Evolutionary conservation across 2,329 filamentous ascomycete species (phyloP).

Genomic region (Aspergillus quadrilineatus): DNA sequence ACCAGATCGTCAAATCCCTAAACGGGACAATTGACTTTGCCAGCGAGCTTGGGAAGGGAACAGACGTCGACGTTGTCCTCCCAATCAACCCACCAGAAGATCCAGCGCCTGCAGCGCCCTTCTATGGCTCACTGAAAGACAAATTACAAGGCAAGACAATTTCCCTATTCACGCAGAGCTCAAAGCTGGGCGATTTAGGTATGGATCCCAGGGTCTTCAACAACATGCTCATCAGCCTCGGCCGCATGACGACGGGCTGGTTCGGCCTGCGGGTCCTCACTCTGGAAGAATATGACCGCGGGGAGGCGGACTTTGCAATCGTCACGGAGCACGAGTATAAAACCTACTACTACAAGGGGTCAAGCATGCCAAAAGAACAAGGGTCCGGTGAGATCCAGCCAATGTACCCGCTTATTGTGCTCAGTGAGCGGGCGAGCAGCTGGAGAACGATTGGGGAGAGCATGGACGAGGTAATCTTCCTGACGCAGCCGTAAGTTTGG

Average conservation of each 20-base stretch:
- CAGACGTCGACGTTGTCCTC: slow-evolving; percentile 9
- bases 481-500: slow-evolving; percentile 23
- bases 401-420: slow-evolving; percentile 20
- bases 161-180: background rate
- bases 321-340: slow-evolving; percentile 24
- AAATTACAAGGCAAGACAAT: background rate
- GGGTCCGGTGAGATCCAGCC: background rate
- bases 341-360: slow-evolving; percentile 12
- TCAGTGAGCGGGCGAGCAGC: slow-evolving; percentile 18
- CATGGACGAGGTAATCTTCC: slow-evolving; percentile 20
- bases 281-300: slow-evolving; percentile 10
- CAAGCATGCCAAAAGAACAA: slow-evolving; percentile 5
- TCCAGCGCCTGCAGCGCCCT: background rate
- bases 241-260: slow-evolving; percentile 21
- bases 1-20: background rate
- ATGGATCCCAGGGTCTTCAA: slow-evolving; percentile 16
- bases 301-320: slow-evolving; percentile 18
- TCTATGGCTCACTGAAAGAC: background rate
- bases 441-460: slow-evolving; percentile 15
- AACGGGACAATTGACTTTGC: slow-evolving; percentile 25
- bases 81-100: slow-evolving; percentile 13
- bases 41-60: slow-evolving; percentile 26
- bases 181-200: background rate
- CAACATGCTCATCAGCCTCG: slow-evolving; percentile 15
- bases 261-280: slow-evolving; percentile 20